These are phyloP conservation scores for Suillus cothurnatus DNA, from an alignment of 768 basidiomycete species.

Conservation along the genomic window DNA sequence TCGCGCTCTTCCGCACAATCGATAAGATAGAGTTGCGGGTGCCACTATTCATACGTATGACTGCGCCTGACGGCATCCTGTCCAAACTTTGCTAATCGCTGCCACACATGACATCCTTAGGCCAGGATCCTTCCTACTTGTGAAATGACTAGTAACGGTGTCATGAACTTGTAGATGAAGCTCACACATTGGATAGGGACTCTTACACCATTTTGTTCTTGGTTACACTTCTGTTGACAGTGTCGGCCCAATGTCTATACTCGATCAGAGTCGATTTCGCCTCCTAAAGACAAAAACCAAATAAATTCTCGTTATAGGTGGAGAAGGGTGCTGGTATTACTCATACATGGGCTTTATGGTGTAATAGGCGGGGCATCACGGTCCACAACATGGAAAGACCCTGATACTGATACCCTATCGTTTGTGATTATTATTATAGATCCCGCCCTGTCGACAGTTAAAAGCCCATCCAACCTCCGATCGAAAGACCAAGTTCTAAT, in stretches of 20 bases:
- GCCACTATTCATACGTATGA: neutral
- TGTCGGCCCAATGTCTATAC: neutral
- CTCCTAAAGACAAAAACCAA: no score
- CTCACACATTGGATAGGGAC: neutral
- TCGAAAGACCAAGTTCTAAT: neutral
- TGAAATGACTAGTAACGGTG: neutral
- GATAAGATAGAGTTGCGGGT: neutral
- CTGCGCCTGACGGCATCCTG: neutral
- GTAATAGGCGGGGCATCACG: neutral
- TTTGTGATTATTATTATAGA: neutral
- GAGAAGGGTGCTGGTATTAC: no score
- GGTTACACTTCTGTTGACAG: neutral
- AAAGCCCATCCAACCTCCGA: neutral
- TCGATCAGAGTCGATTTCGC: no score
- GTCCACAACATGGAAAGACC: neutral
- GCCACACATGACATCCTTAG: neutral
- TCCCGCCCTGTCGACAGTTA: neutral
- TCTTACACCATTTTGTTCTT: neutral
- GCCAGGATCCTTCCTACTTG: neutral
- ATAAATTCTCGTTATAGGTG: no score
- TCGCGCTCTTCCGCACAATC: neutral
- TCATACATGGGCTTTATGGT: neutral
- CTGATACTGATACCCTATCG: neutral
- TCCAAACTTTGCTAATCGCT: neutral
- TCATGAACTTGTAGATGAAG: neutral